These are phyloP conservation scores for Penicillium coffeae DNA, from an alignment of 495 filamentous ascomycete genomes.

Conservation along the genomic window DNA sequence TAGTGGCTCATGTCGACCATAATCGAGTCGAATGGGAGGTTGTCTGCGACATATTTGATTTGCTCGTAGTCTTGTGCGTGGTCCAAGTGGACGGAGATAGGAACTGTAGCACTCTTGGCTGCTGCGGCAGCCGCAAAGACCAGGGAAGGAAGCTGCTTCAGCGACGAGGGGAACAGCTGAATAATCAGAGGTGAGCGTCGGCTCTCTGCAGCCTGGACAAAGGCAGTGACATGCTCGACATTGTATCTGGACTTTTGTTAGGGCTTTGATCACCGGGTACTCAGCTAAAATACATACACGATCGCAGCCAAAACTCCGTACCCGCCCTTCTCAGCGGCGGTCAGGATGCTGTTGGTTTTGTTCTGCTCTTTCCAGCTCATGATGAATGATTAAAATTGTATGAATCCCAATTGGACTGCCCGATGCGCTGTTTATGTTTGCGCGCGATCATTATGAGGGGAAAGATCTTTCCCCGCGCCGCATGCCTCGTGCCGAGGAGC, in stretches of 20 bases:
- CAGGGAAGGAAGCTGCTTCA: slow-evolving; percentile 54
- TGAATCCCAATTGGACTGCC: not conserved
- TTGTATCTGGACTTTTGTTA: slow-evolving; percentile 47
- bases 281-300: slow-evolving; percentile 10
- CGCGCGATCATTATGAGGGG: too few species aligned
- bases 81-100: slow-evolving; percentile 64
- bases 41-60: slow-evolving; percentile 54
- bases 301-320: slow-evolving; percentile 66
- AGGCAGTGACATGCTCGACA: slow-evolving; percentile 68
- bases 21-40: slow-evolving; percentile 60
- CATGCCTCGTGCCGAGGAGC: too few species aligned
- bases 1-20: slow-evolving; percentile 74
- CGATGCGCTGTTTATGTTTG: too few species aligned
- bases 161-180: slow-evolving; percentile 71
- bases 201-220: slow-evolving; percentile 63
- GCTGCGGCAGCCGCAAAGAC: slow-evolving; percentile 55
- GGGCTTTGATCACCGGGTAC: not conserved
- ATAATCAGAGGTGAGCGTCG: slow-evolving; percentile 65
- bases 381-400: not conserved
- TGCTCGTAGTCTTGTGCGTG: slow-evolving; percentile 62
- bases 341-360: slow-evolving; percentile 58
- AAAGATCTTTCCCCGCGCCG: too few species aligned
- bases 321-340: slow-evolving; percentile 53
- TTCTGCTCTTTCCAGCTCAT: slow-evolving; percentile 33
- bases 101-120: slow-evolving; percentile 54